These are phyloP conservation scores for Buddleja alternifolia DNA, from an alignment of 257 asterid genomes.

Conservation along the genomic window DNA sequence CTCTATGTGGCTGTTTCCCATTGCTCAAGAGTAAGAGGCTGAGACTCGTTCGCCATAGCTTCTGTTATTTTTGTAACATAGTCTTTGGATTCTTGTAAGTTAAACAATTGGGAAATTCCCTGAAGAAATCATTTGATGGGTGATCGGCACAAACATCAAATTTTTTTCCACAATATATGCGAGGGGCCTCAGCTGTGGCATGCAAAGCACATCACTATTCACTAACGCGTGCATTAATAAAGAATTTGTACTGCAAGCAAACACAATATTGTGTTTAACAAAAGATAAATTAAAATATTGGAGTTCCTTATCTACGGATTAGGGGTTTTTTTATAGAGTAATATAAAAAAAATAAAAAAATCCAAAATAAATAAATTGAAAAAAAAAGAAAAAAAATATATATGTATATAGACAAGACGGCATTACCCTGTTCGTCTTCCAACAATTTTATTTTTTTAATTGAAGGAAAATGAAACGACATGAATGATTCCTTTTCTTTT, in stretches of 20 bases:
- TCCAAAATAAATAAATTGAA: no score
- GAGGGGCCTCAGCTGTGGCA: constrained; percentile 99
- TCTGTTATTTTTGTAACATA: constrained; percentile 83
- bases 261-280: constrained; percentile 14
- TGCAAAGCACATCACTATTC: constrained; percentile 98
- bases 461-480: no score
- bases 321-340: no score
- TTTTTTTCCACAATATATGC: constrained; percentile 99
- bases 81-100: constrained; percentile 84
- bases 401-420: no score
- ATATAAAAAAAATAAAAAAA: no score
- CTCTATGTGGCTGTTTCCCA: constrained; percentile 99
- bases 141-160: constrained; percentile 95
- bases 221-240: constrained; percentile 91
- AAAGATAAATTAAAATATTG: constrained; percentile 9
- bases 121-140: constrained; percentile 96
- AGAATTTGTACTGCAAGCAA: constrained; percentile 59
- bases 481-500: no score
- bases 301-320: background rate
- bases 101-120: constrained; percentile 88
- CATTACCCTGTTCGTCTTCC: no score
- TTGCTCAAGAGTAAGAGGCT: constrained; percentile 83
- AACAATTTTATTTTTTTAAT: no score
- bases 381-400: no score
- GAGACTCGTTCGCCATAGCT: constrained; percentile 92